Conservation (phyloP, 2,329 filamentous ascomycete genomes). For the Mariannaea elegans region DNA sequence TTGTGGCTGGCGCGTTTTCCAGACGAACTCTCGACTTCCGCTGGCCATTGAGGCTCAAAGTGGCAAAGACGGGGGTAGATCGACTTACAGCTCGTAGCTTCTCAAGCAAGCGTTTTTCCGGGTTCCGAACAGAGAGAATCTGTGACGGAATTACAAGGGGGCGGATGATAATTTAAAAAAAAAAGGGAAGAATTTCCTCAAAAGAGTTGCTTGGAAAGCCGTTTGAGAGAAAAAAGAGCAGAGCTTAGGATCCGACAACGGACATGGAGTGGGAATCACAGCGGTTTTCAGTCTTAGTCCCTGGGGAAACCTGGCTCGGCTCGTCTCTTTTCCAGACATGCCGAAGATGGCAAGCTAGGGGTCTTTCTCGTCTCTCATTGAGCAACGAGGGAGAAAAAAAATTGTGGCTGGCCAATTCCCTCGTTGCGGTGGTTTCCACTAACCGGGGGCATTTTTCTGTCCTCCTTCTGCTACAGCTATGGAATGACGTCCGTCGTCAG, state of each 20-base stretch:
- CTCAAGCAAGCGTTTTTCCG: conserved; percentile 5
- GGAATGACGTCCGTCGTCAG: conserved; percentile 15
- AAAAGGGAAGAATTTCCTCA: not conserved
- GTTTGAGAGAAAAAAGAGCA: conserved; percentile 23
- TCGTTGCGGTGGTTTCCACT: not conserved
- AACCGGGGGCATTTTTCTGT: not conserved
- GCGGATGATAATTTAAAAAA: not conserved
- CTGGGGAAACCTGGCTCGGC: conserved; percentile 21
- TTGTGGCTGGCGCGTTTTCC: conserved; percentile 11
- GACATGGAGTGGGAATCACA: conserved; percentile 30
- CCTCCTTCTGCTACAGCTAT: conserved; percentile 11
- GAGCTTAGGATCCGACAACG: conserved; percentile 38
- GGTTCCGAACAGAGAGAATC: conserved; percentile 7
- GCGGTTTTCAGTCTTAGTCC: conserved; percentile 31
- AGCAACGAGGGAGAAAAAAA: conserved; percentile 8
- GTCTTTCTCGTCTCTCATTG: not conserved
- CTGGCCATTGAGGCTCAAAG: conserved; percentile 1
- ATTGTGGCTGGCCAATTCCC: conserved; percentile 11
- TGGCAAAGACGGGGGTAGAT: not conserved
- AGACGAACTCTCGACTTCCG: not conserved
- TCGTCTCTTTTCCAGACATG: conserved; percentile 5
- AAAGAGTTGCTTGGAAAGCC: conserved; percentile 10
- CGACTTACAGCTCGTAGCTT: conserved; percentile 13
- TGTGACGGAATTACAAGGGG: conserved; percentile 7
- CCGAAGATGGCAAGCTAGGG: conserved; percentile 16